phyloP scores from a whole-genome alignment of 2,329 filamentous ascomycete species.

The Fusarium avenaceum region DNA sequence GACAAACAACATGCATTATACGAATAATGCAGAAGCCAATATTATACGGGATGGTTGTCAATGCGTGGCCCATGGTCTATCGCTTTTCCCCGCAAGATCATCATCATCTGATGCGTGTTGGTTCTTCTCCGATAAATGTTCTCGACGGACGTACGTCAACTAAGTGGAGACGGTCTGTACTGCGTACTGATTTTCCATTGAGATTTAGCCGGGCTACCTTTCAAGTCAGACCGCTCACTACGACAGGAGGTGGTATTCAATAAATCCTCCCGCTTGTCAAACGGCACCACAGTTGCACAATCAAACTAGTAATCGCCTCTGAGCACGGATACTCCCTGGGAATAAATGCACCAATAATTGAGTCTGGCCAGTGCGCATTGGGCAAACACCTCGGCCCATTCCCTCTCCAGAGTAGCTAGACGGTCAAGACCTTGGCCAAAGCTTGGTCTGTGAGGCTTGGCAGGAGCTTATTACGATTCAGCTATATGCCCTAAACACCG shows the following conservation, averaged over 20 bases:
- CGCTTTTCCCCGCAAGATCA: conserved; percentile 20
- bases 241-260: not conserved
- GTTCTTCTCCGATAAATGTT: not conserved
- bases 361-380: not conserved
- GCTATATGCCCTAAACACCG: conserved; percentile 1
- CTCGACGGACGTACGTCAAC: not conserved
- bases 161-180: not conserved
- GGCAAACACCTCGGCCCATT: conserved; percentile 7
- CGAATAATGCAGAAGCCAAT: not conserved
- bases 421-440: not conserved
- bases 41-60: not conserved
- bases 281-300: not conserved
- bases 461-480: conserved; percentile 10
- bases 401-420: not conserved
- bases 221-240: conserved; percentile 13
- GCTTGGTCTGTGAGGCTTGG: not conserved
- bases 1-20: not conserved
- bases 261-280: not conserved
- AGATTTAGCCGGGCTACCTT: conserved; percentile 18
- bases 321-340: conserved; percentile 1
- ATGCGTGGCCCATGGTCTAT: not conserved
- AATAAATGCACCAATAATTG: conserved; percentile 27
- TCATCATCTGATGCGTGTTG: not conserved
- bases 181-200: not conserved
- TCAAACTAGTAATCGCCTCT: not conserved